These are phyloP conservation scores for Silene uniflora DNA, from an alignment of 148 eudicot species.

Conservation along the genomic window DNA sequence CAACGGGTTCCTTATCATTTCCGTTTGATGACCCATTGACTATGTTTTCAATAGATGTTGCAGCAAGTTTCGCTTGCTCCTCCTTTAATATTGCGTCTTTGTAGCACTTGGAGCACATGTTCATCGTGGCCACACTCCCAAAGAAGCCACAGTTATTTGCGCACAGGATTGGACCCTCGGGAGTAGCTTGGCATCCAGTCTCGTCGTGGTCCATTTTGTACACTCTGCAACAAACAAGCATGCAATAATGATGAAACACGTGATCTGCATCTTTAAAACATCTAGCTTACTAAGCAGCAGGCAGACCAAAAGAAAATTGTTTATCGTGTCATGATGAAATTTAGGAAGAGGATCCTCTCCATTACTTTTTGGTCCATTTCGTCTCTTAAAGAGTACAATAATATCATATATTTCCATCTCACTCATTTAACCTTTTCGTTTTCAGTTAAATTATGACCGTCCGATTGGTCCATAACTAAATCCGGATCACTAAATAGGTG, in stretches of 20 bases:
- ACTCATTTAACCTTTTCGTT: no score
- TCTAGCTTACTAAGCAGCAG: no score
- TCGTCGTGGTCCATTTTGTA: slow-evolving; percentile 60
- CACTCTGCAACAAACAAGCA: slow-evolving; percentile 25
- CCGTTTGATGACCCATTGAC: slow-evolving; percentile 55
- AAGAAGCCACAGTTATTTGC: slow-evolving; percentile 86
- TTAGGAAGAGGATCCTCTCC: no score
- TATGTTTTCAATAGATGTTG: slow-evolving; percentile 57
- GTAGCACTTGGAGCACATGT: slow-evolving; percentile 89
- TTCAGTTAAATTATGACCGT: no score
- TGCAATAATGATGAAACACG: neutral
- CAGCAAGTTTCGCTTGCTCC: slow-evolving; percentile 68
- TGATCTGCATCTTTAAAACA: neutral
- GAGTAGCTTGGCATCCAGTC: slow-evolving; percentile 55
- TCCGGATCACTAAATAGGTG: no score
- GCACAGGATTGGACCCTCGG: slow-evolving; percentile 57
- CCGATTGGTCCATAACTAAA: no score
- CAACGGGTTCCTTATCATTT: slow-evolving; percentile 33
- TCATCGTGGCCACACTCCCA: slow-evolving; percentile 70
- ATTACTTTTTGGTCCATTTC: no score
- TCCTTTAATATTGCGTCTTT: slow-evolving; percentile 52
- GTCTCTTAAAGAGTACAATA: no score
- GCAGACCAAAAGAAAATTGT: no score
- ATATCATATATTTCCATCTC: no score
- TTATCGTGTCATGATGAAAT: no score